These are phyloP conservation scores for Sugiyamaella mastotermitis DNA, from an alignment of 805 yeast species.

Conservation along the genomic window DNA sequence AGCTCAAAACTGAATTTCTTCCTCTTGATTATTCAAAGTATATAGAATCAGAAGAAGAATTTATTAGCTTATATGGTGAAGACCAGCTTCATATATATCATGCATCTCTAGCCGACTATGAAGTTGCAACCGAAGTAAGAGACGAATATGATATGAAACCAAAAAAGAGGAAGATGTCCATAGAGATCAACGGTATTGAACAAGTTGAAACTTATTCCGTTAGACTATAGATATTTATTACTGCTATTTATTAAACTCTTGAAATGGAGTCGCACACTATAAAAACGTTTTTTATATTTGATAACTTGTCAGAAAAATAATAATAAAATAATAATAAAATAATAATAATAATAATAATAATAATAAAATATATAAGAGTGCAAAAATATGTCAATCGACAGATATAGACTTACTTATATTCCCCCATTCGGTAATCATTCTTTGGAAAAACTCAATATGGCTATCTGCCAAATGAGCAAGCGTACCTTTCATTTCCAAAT, in stretches of 20 bases:
- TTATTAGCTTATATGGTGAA: slow-evolving; percentile 44
- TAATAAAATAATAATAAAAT: neutral
- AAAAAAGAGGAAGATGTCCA: slow-evolving; percentile 17
- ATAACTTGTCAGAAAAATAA: neutral
- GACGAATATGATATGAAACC: slow-evolving; percentile 5
- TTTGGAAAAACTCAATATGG: slow-evolving; percentile 66
- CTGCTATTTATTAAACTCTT: too few species aligned
- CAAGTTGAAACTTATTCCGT: slow-evolving; percentile 10
- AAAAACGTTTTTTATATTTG: too few species aligned
- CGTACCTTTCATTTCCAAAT: slow-evolving; percentile 66
- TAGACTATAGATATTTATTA: slow-evolving; percentile 4
- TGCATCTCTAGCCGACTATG: slow-evolving; percentile 1
- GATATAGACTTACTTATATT: slow-evolving; percentile 3
- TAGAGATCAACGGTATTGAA: slow-evolving; percentile 8
- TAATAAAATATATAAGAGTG: too few species aligned
- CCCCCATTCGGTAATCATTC: slow-evolving; percentile 66
- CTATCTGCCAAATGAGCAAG: slow-evolving; percentile 68
- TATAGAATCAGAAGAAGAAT: slow-evolving; percentile 42
- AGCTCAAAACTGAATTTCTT: slow-evolving; percentile 48
- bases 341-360: neutral
- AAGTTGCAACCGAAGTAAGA: neutral
- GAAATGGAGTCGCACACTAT: too few species aligned
- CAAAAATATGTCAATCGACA: too few species aligned
- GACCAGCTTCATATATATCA: slow-evolving; percentile 26
- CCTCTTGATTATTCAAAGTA: slow-evolving; percentile 50